Evolutionary conservation across 2,329 filamentous ascomycete species (phyloP).

Genomic region (Fusarium sp.): DNA sequence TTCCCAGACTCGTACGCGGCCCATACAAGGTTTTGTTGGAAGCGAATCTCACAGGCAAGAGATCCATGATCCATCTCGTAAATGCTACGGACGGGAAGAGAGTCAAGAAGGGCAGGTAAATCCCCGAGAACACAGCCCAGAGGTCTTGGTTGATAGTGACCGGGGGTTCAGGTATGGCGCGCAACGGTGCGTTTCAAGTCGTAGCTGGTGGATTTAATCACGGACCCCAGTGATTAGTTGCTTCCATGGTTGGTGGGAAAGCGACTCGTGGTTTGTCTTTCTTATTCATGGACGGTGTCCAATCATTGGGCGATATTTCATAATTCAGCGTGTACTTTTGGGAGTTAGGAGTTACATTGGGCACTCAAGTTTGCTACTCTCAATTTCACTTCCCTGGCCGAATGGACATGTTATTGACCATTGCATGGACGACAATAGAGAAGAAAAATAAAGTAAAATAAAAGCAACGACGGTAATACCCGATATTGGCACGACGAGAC

Average conservation of each 20-base stretch:
- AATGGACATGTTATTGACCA: not conserved
- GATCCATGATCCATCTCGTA: not conserved
- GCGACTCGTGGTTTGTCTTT: conserved; percentile 4
- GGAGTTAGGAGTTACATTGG: conserved; percentile 12
- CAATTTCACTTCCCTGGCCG: conserved; percentile 8
- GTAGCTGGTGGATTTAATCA: conserved; percentile 21
- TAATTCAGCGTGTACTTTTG: conserved; percentile 5
- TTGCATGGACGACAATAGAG: not conserved
- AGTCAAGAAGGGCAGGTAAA: conserved; percentile 30
- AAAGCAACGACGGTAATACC: conserved; percentile 12
- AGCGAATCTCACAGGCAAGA: conserved; percentile 3
- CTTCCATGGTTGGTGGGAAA: conserved; percentile 24
- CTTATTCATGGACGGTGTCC: conserved; percentile 26
- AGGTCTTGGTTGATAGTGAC: conserved; percentile 4
- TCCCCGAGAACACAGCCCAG: not conserved
- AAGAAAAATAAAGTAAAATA: not conserved
- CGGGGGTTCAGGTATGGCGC: conserved; percentile 27
- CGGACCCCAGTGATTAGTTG: conserved; percentile 12
- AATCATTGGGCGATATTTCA: conserved; percentile 18
- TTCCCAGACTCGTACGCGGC: not conserved
- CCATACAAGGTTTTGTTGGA: not conserved
- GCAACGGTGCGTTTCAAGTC: conserved; percentile 40
- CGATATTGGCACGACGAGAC: conserved; percentile 3
- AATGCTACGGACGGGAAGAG: not conserved
- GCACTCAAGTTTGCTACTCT: conserved; percentile 6